phyloP scores from a whole-genome alignment of 78 protist species.

The Dictyostelium brefeldianum region DNA sequence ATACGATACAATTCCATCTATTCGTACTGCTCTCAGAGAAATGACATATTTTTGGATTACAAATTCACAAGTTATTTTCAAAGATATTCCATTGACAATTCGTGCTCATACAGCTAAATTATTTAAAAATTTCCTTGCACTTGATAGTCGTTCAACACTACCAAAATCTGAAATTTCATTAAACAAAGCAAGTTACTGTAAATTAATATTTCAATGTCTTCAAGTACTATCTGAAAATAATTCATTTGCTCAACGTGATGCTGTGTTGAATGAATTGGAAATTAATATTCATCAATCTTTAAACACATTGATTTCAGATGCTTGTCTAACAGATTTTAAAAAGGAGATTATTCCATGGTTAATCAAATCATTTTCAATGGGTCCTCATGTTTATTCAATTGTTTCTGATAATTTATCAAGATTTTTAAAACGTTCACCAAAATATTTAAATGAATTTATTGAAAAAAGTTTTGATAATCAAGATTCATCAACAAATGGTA shows the following conservation, averaged over 20 bases:
- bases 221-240: constrained; percentile 26
- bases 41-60: constrained; percentile 77
- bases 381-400: constrained; percentile 23
- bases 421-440: constrained; percentile 62
- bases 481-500: not conserved
- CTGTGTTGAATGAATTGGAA: constrained; percentile 37
- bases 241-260: not conserved
- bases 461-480: constrained; percentile 57
- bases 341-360: constrained; percentile 37
- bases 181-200: constrained; percentile 44
- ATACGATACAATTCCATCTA: constrained; percentile 38
- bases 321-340: constrained; percentile 46
- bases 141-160: constrained; percentile 48
- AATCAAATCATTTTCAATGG: not conserved
- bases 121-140: constrained; percentile 15
- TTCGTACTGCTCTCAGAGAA: constrained; percentile 54
- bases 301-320: constrained; percentile 15
- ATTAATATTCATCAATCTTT: constrained; percentile 40
- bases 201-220: constrained; percentile 57
- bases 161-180: constrained; percentile 76
- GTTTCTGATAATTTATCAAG: constrained; percentile 24
- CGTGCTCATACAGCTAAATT: constrained; percentile 18
- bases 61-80: constrained; percentile 12
- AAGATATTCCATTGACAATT: not conserved
- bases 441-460: constrained; percentile 37